A percentile compares a stretch with the other conserved stretches of the same genome.
Evolutionary conservation across 371 early-diverging fungal species (phyloP).

Genomic region (Quaeritorhiza haematococci): DNA sequence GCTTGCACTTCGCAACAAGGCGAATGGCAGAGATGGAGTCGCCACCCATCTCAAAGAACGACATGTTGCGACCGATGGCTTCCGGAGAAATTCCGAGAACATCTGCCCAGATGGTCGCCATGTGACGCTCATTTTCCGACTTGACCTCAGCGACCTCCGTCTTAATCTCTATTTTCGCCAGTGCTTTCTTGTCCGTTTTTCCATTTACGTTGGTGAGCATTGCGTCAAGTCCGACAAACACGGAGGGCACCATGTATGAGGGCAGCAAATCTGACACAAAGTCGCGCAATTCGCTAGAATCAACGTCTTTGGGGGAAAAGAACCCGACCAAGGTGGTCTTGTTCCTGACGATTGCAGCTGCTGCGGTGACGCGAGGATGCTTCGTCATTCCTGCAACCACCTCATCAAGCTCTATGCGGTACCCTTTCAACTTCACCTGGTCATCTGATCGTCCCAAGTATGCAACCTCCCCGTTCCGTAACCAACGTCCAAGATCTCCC

Average conservation of each 20-base stretch:
- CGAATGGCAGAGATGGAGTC: constrained; percentile 10
- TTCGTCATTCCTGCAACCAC: no score
- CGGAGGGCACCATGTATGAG: constrained; percentile 18
- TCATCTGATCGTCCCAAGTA: constrained; percentile 26
- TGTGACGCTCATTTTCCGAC: not conserved
- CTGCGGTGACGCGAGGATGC: no score
- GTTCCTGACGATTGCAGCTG: constrained; percentile 4
- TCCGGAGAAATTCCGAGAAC: not conserved
- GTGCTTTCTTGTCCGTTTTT: constrained; percentile 19
- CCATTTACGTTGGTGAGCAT: constrained; percentile 21
- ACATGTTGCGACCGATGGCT: constrained; percentile 9
- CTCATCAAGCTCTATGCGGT: constrained; percentile 38
- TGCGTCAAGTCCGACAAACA: constrained; percentile 8
- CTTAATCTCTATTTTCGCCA: no score
- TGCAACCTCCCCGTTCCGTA: constrained; percentile 21
- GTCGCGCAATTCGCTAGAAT: not conserved
- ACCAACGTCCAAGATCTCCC: constrained; percentile 26
- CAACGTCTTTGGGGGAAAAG: constrained; percentile 2
- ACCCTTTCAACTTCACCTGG: constrained; percentile 38
- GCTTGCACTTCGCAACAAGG: not conserved
- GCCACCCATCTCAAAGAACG: constrained; percentile 15
- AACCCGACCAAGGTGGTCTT: constrained; percentile 5
- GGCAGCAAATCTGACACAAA: no score
- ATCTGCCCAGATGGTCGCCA: constrained; percentile 6
- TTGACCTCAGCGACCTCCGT: no score